Evolutionary conservation across 768 basidiomycete species (phyloP), one percentile per base, ranked within the genome.

Genomic region (Phylloporus sp.): DNA sequence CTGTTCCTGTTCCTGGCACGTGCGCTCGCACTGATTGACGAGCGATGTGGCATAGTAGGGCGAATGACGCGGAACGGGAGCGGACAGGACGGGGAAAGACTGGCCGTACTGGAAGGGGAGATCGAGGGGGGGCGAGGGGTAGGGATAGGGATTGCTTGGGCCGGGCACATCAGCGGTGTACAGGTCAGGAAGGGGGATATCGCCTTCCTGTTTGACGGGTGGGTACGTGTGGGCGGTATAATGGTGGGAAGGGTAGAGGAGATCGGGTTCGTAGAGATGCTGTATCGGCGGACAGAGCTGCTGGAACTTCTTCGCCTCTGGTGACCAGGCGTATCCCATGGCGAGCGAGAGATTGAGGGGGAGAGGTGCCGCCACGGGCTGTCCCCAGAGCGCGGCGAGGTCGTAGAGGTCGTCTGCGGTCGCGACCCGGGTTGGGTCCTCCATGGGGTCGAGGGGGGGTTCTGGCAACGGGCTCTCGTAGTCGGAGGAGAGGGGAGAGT

Each of bases 381-480:
- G 67, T 45, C 70, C 69, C 57, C 67, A 69, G 8, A 59, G 49
- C 10, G 69, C 67, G 4, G 62, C 11, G 58, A 65, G 67, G 26
- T 63, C 68, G 46, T 58, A 68, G 38, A 69, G 68, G 45, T 69
- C 69, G 41, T 50, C 57, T 1, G 44, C 58, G 3, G 53, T 57
- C 22, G 55, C 60, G 54, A 61, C 62, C 22, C 60, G 67, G 45
- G 69, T 53, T 0, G 60, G 46, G 48, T 52, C 49, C 39, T 69
- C 67, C 69, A 69, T 69, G 16, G 11, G 62, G 48, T 74, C 72
- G 53, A 72, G 54, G 54, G 62, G 61, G 6, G 68, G 62, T 13
- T 75, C 74, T 0, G 74, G 69, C 18, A 73, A 62, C 13, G 73
- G 75, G 38, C 73, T 74, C 58, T 64, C 70, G 56, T 70, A 70